Base-by-base conservation (phyloP, 208 protist genomes). In the Trypanosoma lewisi region DNA sequence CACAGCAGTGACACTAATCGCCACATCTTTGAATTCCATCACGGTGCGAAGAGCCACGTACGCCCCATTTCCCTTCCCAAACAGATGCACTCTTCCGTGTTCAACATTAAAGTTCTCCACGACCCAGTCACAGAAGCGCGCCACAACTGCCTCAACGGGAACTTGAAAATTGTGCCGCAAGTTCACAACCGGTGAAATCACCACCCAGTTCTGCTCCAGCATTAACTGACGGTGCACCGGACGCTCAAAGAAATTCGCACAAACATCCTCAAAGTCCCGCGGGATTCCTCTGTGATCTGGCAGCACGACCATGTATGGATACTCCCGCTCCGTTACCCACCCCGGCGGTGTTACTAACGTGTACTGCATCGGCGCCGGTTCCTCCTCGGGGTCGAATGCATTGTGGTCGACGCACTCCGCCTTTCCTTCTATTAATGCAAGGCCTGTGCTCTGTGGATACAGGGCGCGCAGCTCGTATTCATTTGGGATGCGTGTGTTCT, bases 61-160 rank as follows among this genome's bases (percentile, higher is more conserved):
- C 5, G 55, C 88, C 1, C 88, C 88, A 67, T 84, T 82, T 11
- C 88, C 88, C 72, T 94, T 94, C 2, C 88, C 88, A 71, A 94
- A 82, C 25, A 94, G 67, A 77, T 94, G 88, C 19, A 94, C 88
- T 27, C 73, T 78, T 28, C 75, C 69, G 50, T 94, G 76, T 60
- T 94, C 82, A 0, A 91, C 84, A 42, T 79, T 73, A 58, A 89
- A 94, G 30, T 61, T 83, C 63, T 86, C 81, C 8, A 64, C 76
- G 16, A 87, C 85, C 88, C 88, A 94, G 48, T 94, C 88, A 77
- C 88, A 94, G 63, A 94, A 94, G 7, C 85, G 61, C 36, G 88
- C 82, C 11, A 94, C 82, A 41, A 94, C 68, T 27, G 78, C 88
- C 57, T 94, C 88, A 7, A 89, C 80, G 11, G 88, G 85, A 52